Evolutionary conservation across 768 basidiomycete genomes (phyloP).

Genomic region (Serpula lacrymans): DNA sequence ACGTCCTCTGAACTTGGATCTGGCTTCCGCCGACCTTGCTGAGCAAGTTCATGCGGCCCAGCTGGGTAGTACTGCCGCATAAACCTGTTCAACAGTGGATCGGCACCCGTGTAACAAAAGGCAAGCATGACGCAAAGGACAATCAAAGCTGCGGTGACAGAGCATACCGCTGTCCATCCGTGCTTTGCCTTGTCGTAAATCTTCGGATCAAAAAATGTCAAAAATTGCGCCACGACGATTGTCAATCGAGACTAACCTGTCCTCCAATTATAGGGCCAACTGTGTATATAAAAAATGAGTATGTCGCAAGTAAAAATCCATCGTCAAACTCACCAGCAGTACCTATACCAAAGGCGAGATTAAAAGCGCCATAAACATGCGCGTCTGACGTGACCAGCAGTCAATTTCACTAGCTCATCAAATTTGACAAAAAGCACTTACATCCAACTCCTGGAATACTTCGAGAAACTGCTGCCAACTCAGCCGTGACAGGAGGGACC

Average conservation of each 20-base stretch:
- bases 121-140: conserved; percentile 35
- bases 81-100: conserved; percentile 34
- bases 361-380: conserved; percentile 73
- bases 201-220: conserved; percentile 31
- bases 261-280: conserved; percentile 73
- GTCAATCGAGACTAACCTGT: conserved; percentile 39
- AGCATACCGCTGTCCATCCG: conserved; percentile 62
- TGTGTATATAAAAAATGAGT: conserved; percentile 22
- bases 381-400: conserved; percentile 50
- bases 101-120: conserved; percentile 47
- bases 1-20: conserved; percentile 2
- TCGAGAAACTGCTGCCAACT: conserved; percentile 60
- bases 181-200: conserved; percentile 52
- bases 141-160: conserved; percentile 44
- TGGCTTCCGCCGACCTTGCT: conserved; percentile 3
- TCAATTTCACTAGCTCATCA: not conserved
- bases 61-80: conserved; percentile 14
- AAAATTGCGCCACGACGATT: conserved; percentile 1
- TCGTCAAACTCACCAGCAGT: conserved; percentile 44
- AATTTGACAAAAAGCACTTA: conserved; percentile 34
- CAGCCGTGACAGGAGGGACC: conserved; percentile 60
- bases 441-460: conserved; percentile 65
- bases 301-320: not conserved
- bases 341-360: conserved; percentile 66
- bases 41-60: conserved; percentile 10